Base-by-base conservation (phyloP, 2,329 filamentous ascomycete genomes). In the Stagonosporopsis vannaccii region DNA sequence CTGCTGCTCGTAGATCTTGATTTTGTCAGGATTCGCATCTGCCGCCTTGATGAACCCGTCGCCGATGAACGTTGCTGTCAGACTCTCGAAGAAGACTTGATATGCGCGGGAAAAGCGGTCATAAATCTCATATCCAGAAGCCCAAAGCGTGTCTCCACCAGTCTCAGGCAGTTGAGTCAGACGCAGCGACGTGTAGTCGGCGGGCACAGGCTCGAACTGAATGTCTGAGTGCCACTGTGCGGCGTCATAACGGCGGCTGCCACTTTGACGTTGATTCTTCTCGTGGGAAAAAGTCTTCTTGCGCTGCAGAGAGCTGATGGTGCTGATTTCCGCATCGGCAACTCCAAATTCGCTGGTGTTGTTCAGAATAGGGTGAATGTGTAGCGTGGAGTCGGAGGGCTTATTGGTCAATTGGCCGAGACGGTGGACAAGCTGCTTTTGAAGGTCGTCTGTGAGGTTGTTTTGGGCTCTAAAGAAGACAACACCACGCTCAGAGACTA, bases 161-260 rank as follows among this genome's bases (percentile, higher is more conserved):
- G 54, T 51, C 9, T 58, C 26, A 0, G 36, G 71, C 11, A 69
- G 43, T 41, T 61, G 39, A 0, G 60, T 63, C 0, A 88, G 73
- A 45, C 85, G 81, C n/a, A 90, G 76, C 0, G 84, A 79, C 0
- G 86, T 81, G 64, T 89, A 90, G 68, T 90, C 87, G 7, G 82
- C 81, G 0, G 88, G 87, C 3, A 84, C 76, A 0, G 82, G 82
- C 74, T 90, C 87, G 56, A 88, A 90, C 0, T 83, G 82, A 61
- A 89, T 88, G 59, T 90, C 87, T 0, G 82, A 83, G 64, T 85
- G 82, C 82, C 81, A 80, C 63, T 81, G 67, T 60, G 81, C 81
- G 60, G 82, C 61, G 67, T 78, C 63, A 62, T 69, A 67, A 15
- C 57, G 77, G 65, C 69, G 82, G 3, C 82, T 79, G 17, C 63